Evolutionary conservation across 306 rosid genomes (phyloP), one percentile per base, ranked within the genome.

Genomic region (Inga laurina): DNA sequence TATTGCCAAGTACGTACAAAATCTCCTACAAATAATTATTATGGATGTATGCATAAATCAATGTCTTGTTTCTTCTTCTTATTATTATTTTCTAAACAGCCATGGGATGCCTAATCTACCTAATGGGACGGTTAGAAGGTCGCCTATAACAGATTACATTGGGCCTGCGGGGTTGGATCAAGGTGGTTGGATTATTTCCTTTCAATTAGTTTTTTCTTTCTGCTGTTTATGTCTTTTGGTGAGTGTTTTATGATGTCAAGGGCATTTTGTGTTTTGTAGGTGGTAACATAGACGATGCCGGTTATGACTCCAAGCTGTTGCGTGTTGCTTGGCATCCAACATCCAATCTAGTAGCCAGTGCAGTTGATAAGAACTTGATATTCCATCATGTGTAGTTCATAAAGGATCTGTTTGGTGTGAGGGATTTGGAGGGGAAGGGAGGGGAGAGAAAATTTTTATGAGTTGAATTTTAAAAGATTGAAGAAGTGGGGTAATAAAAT

Each of bases 111-210:
- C 90, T 54, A 64, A 64, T 80, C 84, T 41, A 46, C 68, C 85
- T 72, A 79, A 90, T 61, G 75, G 88, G 48, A 90, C 84, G 88
- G 77, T 84, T 48, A 88, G 91, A 84, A 85, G 93, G 79, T 85
- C 91, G 19, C 88, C 92, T 65, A 79, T 87, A n/a, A 88, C 85
- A 18, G 85, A 91, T 85, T 90, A 76, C 81, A 81, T 88, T 73
- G 88, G 88, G 6, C 84, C 43, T 39, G 8, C 87, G 51, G 89
- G 92, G 62, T 83, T 91, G 76, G 88, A 83, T 80, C 82, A 48
- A 48, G 16, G 18, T 48, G 49, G 49, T 45, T 10, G 49, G 3
- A 45, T 45, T 45, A 10, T 45, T 10, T 11, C 49, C 49, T 10
- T 45, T 45, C 49, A 45, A 45, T 8, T 2, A 44, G 10, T 9